Evolutionary conservation across 345 rosid species (phyloP).

Genomic region (Hypericum perforatum): DNA sequence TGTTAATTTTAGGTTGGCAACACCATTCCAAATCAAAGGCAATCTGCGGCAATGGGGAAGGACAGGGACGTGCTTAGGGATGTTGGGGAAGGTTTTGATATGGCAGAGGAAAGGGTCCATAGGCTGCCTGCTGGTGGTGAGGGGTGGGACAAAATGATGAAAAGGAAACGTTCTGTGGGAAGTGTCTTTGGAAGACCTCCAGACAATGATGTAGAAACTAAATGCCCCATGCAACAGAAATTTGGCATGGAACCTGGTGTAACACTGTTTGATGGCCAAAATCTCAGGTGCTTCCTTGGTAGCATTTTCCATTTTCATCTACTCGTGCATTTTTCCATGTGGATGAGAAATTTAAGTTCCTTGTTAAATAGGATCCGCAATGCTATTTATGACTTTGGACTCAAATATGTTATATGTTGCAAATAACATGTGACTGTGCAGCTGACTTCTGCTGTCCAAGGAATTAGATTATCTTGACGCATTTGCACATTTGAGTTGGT

Average conservation of each 20-base stretch:
- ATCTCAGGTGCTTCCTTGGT: conserved; percentile 29
- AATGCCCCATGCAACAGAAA: conserved; percentile 30
- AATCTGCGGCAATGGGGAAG: conserved; percentile 27
- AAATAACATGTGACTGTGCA: no score
- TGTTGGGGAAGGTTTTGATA: conserved; percentile 31
- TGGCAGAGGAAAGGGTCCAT: conserved; percentile 38
- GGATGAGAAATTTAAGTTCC: no score
- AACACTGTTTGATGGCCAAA: conserved; percentile 31
- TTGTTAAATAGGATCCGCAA: no score
- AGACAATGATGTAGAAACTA: conserved; percentile 34
- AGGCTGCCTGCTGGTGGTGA: conserved; percentile 49
- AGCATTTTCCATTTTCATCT: neutral
- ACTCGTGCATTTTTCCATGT: no score
- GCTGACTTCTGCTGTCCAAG: neutral
- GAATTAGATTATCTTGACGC: neutral
- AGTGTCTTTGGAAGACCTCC: conserved; percentile 30
- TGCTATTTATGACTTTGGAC: no score
- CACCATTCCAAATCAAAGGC: conserved; percentile 31
- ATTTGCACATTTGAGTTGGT: neutral
- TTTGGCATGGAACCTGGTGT: conserved; percentile 28
- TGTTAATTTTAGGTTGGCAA: conserved; percentile 26
- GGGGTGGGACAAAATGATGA: conserved; percentile 53
- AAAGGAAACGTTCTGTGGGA: conserved; percentile 44
- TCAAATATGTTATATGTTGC: no score
- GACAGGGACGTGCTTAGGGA: conserved; percentile 36